Conservation (phyloP, 768 basidiomycete genomes). For the Amanita muscaria region DNA sequence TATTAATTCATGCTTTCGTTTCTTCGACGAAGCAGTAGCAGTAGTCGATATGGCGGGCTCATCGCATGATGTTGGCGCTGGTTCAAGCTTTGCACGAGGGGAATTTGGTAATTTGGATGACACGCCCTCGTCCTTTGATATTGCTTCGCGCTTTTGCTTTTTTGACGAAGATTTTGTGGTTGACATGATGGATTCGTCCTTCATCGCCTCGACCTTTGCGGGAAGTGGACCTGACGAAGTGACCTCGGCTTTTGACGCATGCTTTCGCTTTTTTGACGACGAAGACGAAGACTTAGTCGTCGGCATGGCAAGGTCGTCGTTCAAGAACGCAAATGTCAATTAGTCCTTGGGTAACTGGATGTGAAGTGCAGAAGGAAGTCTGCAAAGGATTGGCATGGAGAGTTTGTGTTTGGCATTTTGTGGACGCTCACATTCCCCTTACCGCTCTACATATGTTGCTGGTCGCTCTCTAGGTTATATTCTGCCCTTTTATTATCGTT, state of each 20-base stretch:
- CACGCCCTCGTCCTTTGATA: slow-evolving; percentile 15
- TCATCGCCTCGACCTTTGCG: slow-evolving; percentile 22
- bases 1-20: slow-evolving; percentile 29
- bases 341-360: slow-evolving; percentile 7
- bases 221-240: slow-evolving; percentile 16
- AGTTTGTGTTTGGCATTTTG: slow-evolving; percentile 6
- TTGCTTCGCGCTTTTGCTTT: slow-evolving; percentile 31
- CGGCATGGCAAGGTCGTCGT: slow-evolving; percentile 24
- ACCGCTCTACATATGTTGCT: slow-evolving; percentile 7
- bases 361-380: background rate
- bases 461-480: slow-evolving; percentile 6
- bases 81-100: slow-evolving; percentile 22
- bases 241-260: slow-evolving; percentile 18
- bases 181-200: slow-evolving; percentile 24
- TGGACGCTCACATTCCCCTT: slow-evolving; percentile 2
- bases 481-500: background rate
- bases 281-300: slow-evolving; percentile 25
- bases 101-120: slow-evolving; percentile 24
- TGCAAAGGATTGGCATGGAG: background rate
- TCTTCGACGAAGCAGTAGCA: no score
- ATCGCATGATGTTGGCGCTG: no score
- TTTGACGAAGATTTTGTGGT: slow-evolving; percentile 30
- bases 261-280: slow-evolving; percentile 39
- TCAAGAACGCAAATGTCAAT: background rate
- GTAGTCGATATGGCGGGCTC: no score